phyloP scores from a whole-genome alignment of 2,329 filamentous ascomycete species.

The Domatiomyces globalis region DNA sequence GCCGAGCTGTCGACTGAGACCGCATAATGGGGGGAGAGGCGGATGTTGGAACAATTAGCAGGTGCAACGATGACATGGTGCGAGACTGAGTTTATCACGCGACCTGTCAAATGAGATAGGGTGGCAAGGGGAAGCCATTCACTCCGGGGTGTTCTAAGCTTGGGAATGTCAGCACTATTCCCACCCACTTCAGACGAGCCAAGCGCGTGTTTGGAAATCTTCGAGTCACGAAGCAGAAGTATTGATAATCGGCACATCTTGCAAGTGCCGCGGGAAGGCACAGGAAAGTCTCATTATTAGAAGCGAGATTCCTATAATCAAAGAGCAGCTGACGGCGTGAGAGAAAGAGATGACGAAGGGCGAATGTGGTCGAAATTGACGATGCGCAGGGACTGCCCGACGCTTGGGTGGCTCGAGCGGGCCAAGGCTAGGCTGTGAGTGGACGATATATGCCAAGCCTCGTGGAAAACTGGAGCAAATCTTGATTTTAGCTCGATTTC shows the following conservation, averaged over 20 bases:
- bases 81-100: not conserved
- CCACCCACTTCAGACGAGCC: not conserved
- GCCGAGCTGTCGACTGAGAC: not conserved
- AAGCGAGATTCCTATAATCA: not conserved
- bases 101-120: not conserved
- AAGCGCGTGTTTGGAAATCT: not conserved
- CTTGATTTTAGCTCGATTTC: not conserved
- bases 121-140: not conserved
- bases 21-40: not conserved
- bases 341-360: not conserved
- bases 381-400: not conserved
- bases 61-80: not conserved
- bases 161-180: not conserved
- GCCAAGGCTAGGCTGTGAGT: not conserved
- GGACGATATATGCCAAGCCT: not conserved
- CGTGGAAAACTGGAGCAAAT: not conserved
- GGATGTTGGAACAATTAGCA: not conserved
- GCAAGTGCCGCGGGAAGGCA: not conserved
- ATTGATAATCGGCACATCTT: not conserved
- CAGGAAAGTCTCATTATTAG: not conserved
- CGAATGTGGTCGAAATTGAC: not conserved
- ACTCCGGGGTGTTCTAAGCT: not conserved
- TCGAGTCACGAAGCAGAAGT: not conserved
- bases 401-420: not conserved
- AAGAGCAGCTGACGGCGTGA: not conserved